Base-by-base conservation (phyloP, 2,329 filamentous ascomycete species). In the Malbranchea zuffiana region DNA sequence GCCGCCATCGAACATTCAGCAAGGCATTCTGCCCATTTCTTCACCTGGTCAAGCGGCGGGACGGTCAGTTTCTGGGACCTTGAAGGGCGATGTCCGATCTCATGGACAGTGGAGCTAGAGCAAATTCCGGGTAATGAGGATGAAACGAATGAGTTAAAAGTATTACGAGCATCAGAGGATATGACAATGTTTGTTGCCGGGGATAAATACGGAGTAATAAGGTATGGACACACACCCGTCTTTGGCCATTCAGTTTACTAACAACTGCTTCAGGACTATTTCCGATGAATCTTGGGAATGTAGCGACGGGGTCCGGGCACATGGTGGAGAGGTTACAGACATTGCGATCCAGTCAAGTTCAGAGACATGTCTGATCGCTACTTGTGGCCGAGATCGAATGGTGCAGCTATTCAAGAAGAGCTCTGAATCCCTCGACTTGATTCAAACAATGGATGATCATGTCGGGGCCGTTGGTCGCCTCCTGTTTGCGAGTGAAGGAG, bases 391-490 rank as follows among this genome's bases (percentile, higher is more conserved):
- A 46, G 90, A 98, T 59, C 79, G 90, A 34, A 94, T 82, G n/a
- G 75, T 88, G 1, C 90, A 98, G 56, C 65, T 98, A n/a, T 96
- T 95, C 54, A 69, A 74, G 42, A 67, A 68, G 16, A 61, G 63
- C 1, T 65, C 60, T 8, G 71, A 75, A 2, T 61, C 60, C 2
- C 80, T 92, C 57, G 74, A 82, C 40, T 73, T 95, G 40, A 74
- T 94, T 35, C 90, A 98, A 57, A 98, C 90, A 0, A 73, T 96
- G 53, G 78, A 83, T 39, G 88, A 98, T 48, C 93, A 96, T 58
- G 78, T 86, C 19, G 84, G 86, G 15, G 82, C 83, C 45, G 87
- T 98, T 12, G 80, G 73, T 37, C 78, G 79, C 18, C 63, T 95
- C 18, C 68, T 87, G 6, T 85, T 92, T 40, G 74, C 81, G 2